phyloP scores from a whole-genome alignment of 345 rosid species.

The Syzygium grande region DNA sequence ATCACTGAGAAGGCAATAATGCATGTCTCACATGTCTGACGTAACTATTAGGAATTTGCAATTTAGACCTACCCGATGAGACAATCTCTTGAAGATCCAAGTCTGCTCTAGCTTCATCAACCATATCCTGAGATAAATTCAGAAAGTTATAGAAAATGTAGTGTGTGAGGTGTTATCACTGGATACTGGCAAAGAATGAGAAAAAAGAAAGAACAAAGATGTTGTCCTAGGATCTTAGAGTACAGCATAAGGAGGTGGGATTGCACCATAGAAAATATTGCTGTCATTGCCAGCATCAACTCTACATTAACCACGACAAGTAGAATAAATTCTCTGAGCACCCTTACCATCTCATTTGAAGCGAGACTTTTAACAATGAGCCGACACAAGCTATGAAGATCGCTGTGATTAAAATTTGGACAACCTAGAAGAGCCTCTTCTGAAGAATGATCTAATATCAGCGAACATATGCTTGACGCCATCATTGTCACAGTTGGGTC shows the following conservation, averaged over 20 bases:
- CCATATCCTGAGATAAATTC: not conserved
- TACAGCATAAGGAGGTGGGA: not conserved
- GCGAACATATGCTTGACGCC: conserved; percentile 74
- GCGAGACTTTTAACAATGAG: conserved; percentile 56
- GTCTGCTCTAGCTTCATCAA: not conserved
- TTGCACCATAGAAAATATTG: not conserved
- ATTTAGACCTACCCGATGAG: not conserved
- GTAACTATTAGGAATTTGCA: not conserved
- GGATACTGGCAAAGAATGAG: not conserved
- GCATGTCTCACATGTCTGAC: not conserved
- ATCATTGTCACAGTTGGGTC: conserved; percentile 50
- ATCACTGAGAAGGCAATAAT: not conserved
- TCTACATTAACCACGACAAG: not conserved
- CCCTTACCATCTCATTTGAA: conserved; percentile 35
- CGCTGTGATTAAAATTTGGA: conserved; percentile 26
- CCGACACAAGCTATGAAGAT: conserved; percentile 27
- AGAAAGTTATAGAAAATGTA: not conserved
- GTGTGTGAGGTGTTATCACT: not conserved
- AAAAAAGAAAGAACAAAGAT: not conserved
- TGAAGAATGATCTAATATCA: conserved; percentile 62
- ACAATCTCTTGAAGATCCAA: not conserved
- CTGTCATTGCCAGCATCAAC: not conserved
- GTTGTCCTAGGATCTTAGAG: not conserved
- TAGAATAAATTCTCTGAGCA: not conserved
- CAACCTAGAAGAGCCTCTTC: conserved; percentile 60